Percentiles rank a stretch among this genome's conserved stretches.
phyloP scores from a whole-genome alignment of 352 stramenopile genomes.

The Pythium pyrilobum region DNA sequence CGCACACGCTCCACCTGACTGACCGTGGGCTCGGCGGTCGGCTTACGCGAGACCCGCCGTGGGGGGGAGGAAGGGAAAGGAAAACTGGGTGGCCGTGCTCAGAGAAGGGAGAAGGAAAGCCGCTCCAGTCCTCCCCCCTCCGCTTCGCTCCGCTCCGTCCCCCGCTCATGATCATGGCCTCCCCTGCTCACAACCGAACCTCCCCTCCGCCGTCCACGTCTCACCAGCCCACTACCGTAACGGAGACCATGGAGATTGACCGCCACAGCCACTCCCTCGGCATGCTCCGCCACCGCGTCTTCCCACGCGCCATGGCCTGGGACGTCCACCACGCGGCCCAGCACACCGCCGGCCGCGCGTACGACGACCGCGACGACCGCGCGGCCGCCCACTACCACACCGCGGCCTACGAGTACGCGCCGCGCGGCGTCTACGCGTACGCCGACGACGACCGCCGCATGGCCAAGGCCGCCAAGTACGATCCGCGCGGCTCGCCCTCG shows the following conservation, averaged over 20 bases:
- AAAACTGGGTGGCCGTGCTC: slow-evolving; percentile 6
- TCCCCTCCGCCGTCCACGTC: not conserved
- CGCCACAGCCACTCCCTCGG: not conserved
- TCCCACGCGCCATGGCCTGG: slow-evolving; percentile 61
- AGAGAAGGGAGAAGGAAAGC: too few relatives aligned
- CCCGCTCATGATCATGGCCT: not conserved
- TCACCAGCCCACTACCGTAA: not conserved
- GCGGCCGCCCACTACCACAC: not conserved
- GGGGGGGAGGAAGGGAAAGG: too few relatives aligned
- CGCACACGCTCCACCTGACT: not conserved
- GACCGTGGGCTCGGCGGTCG: too few relatives aligned
- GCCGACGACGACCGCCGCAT: not conserved
- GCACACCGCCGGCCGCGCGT: not conserved
- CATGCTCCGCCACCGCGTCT: slow-evolving; percentile 49
- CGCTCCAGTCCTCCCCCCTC: not conserved
- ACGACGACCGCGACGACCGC: not conserved
- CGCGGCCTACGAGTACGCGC: not conserved
- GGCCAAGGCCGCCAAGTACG: slow-evolving; percentile 9
- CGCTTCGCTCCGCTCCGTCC: not conserved
- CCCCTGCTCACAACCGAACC: not conserved
- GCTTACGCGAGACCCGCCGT: slow-evolving; percentile 7
- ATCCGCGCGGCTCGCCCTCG: not conserved
- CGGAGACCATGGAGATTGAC: slow-evolving; percentile 13
- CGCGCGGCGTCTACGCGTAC: not conserved
- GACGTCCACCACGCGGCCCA: slow-evolving; percentile 29